Evolutionary conservation across 2,329 filamentous ascomycete genomes (phyloP).

Genomic region (Pestalotiopsis sp.): DNA sequence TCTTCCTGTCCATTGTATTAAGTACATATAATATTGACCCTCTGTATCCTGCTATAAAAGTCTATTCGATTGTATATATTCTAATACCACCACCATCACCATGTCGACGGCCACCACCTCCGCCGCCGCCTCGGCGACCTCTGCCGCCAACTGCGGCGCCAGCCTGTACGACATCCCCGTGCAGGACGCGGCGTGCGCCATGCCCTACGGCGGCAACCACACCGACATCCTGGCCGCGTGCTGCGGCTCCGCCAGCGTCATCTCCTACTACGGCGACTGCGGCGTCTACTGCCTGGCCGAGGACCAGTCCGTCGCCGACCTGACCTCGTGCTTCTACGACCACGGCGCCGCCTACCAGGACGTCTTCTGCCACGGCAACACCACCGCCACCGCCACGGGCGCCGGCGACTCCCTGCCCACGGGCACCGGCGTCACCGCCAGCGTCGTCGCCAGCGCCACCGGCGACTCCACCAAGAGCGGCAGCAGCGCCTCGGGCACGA

Average conservation of each 20-base stretch:
- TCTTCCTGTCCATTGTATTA: background rate
- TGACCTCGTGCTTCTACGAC: slow-evolving; percentile 41
- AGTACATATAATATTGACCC: background rate
- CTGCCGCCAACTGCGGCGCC: slow-evolving; percentile 23
- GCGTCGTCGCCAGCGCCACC: slow-evolving; percentile 26
- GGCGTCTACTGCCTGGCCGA: slow-evolving; percentile 52
- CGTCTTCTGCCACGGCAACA: slow-evolving; percentile 47
- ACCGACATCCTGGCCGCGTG: slow-evolving; percentile 45
- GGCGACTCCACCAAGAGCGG: background rate
- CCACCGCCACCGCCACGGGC: slow-evolving; percentile 38
- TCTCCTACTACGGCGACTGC: slow-evolving; percentile 49
- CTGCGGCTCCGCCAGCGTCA: slow-evolving; percentile 45
- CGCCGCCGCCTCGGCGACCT: slow-evolving; percentile 16
- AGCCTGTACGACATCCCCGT: slow-evolving; percentile 45
- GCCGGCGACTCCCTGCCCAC: slow-evolving; percentile 30
- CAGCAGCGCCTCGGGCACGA: slow-evolving; percentile 14
- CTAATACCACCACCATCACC: background rate
- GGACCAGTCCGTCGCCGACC: slow-evolving; percentile 36
- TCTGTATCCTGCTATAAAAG: background rate
- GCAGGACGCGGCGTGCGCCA: slow-evolving; percentile 46
- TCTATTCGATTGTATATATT: background rate
- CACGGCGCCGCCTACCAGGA: slow-evolving; percentile 37
- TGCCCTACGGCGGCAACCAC: slow-evolving; percentile 41
- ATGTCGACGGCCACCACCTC: slow-evolving; percentile 14
- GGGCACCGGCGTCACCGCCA: slow-evolving; percentile 33